phyloP scores from a whole-genome alignment of 1,284 basidiomycete species.

The Mycosarcoma mackinlayi region DNA sequence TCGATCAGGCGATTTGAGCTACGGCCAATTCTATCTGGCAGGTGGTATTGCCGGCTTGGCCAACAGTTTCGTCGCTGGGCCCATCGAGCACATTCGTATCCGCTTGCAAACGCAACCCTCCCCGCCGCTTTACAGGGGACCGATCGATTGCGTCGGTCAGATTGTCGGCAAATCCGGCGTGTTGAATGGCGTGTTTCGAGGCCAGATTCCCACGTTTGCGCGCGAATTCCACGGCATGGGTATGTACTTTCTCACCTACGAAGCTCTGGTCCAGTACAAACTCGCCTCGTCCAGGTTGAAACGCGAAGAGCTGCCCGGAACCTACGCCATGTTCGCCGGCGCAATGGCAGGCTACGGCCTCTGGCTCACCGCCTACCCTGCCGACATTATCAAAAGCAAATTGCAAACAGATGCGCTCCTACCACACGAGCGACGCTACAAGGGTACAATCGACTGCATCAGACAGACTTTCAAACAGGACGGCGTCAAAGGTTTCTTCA shows the following conservation, averaged over 20 bases:
- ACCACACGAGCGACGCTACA: conserved; percentile 74
- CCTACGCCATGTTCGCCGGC: conserved; percentile 62
- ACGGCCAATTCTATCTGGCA: conserved; percentile 78
- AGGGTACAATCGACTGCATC: conserved; percentile 82
- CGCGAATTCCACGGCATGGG: conserved; percentile 76
- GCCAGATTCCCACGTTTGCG: conserved; percentile 86
- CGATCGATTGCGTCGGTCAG: conserved; percentile 47
- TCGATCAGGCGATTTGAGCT: conserved; percentile 70
- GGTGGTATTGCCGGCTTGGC: conserved; percentile 88
- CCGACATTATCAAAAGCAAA: conserved; percentile 93
- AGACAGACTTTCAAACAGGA: conserved; percentile 82
- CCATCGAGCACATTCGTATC: conserved; percentile 97
- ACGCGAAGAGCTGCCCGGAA: conserved; percentile 49
- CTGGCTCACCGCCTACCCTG: conserved; percentile 79
- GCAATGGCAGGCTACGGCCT: conserved; percentile 54
- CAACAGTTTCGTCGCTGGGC: conserved; percentile 91
- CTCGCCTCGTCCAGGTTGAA: conserved; percentile 68
- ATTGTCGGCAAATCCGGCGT: conserved; percentile 10
- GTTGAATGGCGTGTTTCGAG: conserved; percentile 82
- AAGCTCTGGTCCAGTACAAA: conserved; percentile 87
- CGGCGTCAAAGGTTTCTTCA: conserved; percentile 85
- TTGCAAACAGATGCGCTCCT: conserved; percentile 86
- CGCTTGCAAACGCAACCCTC: conserved; percentile 72
- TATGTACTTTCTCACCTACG: conserved; percentile 83
- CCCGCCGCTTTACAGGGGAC: conserved; percentile 69